Conservation (phyloP, 1,284 basidiomycete genomes). For the Agaricales sp. region DNA sequence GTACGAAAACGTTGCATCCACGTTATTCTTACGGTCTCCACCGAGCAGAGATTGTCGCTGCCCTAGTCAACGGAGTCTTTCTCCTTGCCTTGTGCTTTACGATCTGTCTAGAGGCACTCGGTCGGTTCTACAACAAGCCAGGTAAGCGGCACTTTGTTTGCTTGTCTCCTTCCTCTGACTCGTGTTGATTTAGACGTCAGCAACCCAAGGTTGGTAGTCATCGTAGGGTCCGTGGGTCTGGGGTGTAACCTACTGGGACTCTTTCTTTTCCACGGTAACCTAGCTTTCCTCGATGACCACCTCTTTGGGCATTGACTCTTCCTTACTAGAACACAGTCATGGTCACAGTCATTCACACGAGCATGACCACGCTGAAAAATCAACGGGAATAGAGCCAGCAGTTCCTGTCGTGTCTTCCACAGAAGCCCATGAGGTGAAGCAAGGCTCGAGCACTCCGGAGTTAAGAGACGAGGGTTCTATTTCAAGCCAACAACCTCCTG, state of each 20-base stretch:
- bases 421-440: too few relatives aligned
- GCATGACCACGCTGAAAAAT: too few relatives aligned
- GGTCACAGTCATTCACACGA: background rate
- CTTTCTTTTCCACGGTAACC: background rate
- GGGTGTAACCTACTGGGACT: background rate
- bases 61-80: background rate
- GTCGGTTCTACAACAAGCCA: background rate
- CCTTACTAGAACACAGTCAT: too few relatives aligned
- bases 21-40: background rate
- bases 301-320: too few relatives aligned
- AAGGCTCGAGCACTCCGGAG: too few relatives aligned
- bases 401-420: too few relatives aligned
- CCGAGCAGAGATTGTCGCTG: background rate
- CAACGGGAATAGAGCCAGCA: too few relatives aligned
- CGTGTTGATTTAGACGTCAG: background rate
- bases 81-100: background rate
- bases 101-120: background rate
- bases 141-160: background rate
- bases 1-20: background rate
- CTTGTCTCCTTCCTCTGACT: background rate
- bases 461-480: too few relatives aligned
- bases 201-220: background rate
- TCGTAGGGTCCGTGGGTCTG: background rate
- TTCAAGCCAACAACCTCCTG: constrained; percentile 2
- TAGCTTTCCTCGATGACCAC: background rate